A percentile compares a stretch with the other conserved stretches of the same genome.
Conservation (phyloP, 2,329 filamentous ascomycete species). For the Pezicula neosporulosa region DNA sequence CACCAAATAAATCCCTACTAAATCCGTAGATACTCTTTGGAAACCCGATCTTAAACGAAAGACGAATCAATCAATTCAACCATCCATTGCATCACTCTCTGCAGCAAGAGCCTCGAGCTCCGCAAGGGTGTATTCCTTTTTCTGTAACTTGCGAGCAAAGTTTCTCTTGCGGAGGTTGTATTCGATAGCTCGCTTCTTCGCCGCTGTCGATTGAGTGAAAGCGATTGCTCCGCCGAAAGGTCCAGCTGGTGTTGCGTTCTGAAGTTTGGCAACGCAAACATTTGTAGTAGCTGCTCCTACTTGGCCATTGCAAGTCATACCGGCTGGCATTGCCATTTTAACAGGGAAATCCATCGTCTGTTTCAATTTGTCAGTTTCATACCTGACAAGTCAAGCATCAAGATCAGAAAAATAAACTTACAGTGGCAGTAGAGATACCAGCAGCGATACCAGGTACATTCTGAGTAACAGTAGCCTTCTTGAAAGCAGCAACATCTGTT, state of each 20-base stretch:
- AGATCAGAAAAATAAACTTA: background rate
- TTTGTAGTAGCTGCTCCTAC: slow-evolving; percentile 52
- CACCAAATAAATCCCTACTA: too few relatives aligned
- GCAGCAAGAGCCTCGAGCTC: too few relatives aligned
- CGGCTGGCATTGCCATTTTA: slow-evolving; percentile 57
- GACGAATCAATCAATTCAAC: too few relatives aligned
- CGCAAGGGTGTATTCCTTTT: too few relatives aligned
- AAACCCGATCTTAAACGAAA: too few relatives aligned
- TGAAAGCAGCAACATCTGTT: slow-evolving; percentile 53
- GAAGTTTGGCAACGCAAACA: slow-evolving; percentile 60
- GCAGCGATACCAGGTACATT: slow-evolving; percentile 54
- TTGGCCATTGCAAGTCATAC: slow-evolving; percentile 58
- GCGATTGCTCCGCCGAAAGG: slow-evolving; percentile 62
- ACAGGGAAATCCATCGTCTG: slow-evolving; percentile 57
- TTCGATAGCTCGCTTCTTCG: slow-evolving; percentile 55
- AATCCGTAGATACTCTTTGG: too few relatives aligned
- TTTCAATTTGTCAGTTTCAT: background rate
- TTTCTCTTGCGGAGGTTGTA: slow-evolving; percentile 29
- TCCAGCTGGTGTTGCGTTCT: slow-evolving; percentile 55
- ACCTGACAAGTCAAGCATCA: background rate
- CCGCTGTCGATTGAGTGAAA: slow-evolving; percentile 53
- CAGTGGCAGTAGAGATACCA: slow-evolving; percentile 51
- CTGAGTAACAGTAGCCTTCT: slow-evolving; percentile 51
- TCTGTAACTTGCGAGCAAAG: slow-evolving; percentile 6
- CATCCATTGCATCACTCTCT: too few relatives aligned